Conservation (phyloP, 768 basidiomycete species). For the Russula lepida region DNA sequence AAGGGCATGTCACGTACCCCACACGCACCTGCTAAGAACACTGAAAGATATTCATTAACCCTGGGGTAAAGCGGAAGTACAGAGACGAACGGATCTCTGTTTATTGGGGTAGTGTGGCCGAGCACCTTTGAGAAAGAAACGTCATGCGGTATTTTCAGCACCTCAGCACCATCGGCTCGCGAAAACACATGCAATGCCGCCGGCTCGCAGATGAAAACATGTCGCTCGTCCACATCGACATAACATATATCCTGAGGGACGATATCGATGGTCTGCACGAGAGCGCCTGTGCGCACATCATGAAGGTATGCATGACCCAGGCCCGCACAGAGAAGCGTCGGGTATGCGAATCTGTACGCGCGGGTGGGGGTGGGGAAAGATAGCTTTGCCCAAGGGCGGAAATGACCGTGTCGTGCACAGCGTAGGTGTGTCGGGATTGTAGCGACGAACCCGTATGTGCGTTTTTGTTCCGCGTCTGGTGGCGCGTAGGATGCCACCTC, state of each 20-base stretch:
- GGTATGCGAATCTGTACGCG: slow-evolving; percentile 64
- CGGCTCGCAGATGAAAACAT: slow-evolving; percentile 52
- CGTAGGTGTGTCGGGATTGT: slow-evolving; percentile 10
- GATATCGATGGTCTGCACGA: slow-evolving; percentile 41
- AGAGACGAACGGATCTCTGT: slow-evolving; percentile 2
- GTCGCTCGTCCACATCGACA: slow-evolving; percentile 52
- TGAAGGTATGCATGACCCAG: slow-evolving; percentile 44
- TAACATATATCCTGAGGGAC: slow-evolving; percentile 37
- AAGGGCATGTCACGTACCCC: background rate
- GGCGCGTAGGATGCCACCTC: background rate
- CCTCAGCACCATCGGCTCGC: slow-evolving; percentile 35
- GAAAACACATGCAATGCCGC: slow-evolving; percentile 45
- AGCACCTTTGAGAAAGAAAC: background rate
- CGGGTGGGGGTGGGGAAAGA: slow-evolving; percentile 34
- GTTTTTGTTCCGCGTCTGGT: slow-evolving; percentile 25
- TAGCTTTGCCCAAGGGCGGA: slow-evolving; percentile 55
- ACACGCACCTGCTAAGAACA: slow-evolving; percentile 7
- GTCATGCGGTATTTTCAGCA: slow-evolving; percentile 30
- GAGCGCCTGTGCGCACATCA: slow-evolving; percentile 46
- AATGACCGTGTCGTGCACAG: slow-evolving; percentile 37
- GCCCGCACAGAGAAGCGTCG: slow-evolving; percentile 48
- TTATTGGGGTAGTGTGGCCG: background rate
- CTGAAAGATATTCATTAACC: background rate
- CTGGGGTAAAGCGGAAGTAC: background rate
- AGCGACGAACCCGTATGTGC: slow-evolving; percentile 22